These are phyloP conservation scores for Venturia carpophila DNA, from an alignment of 2,329 filamentous ascomycete genomes.

Conservation along the genomic window DNA sequence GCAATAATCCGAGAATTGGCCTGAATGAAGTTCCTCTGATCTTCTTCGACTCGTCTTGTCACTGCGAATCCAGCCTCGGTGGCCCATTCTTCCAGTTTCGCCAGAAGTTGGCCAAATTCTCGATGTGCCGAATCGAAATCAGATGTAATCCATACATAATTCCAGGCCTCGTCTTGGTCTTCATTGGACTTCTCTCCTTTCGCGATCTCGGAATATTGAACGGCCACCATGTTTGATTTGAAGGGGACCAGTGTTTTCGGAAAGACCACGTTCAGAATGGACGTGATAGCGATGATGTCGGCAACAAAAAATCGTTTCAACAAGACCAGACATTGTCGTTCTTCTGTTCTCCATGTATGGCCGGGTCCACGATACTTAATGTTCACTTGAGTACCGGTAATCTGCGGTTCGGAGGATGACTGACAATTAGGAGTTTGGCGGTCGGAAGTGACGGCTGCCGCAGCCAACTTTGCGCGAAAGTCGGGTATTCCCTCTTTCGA, in stretches of 20 bases:
- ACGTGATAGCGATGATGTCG: not conserved
- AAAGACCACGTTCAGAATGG: not conserved
- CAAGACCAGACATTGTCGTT: not conserved
- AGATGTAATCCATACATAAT: not conserved
- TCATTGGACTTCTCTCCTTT: not conserved
- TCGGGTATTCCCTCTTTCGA: not conserved
- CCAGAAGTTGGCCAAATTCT: not conserved
- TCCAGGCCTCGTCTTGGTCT: not conserved
- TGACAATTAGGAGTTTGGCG: not conserved
- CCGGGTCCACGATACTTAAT: not conserved
- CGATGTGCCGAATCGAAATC: not conserved
- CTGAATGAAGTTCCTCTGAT: not conserved
- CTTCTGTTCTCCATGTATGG: not conserved
- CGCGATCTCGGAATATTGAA: not conserved
- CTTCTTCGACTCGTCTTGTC: not conserved
- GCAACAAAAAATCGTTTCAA: not conserved
- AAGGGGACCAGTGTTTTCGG: not conserved
- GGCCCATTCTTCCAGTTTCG: not conserved
- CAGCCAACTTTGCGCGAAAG: not conserved
- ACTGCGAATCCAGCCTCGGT: not conserved
- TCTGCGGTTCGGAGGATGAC: not conserved
- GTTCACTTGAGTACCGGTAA: not conserved
- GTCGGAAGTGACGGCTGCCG: not conserved
- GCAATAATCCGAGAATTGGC: not conserved
- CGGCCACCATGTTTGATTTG: not conserved